phyloP scores from a whole-genome alignment of 495 filamentous ascomycete species.

The Penicillium psychrofluorescens region DNA sequence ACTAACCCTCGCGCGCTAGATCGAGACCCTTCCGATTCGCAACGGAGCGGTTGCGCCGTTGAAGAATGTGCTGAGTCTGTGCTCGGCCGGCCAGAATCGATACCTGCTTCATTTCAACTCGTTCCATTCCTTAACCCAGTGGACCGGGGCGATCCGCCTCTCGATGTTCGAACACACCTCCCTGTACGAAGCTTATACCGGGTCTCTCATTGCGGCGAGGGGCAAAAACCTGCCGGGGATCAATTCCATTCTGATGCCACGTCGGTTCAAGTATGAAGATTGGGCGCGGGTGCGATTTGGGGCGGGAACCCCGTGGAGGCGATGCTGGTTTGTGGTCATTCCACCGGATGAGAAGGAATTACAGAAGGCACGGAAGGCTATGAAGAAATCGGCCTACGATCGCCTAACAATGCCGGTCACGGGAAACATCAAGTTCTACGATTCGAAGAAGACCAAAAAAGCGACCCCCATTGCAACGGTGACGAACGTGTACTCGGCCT shows the following conservation, averaged over 20 bases:
- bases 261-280: conserved; percentile 70
- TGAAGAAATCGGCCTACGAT: conserved; percentile 87
- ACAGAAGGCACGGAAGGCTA: conserved; percentile 70
- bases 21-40: conserved; percentile 81
- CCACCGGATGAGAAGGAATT: conserved; percentile 91
- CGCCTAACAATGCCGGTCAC: conserved; percentile 58
- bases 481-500: conserved; percentile 82
- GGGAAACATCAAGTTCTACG: conserved; percentile 91
- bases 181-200: conserved; percentile 93
- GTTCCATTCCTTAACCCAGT: conserved; percentile 85
- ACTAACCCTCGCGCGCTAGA: conserved; percentile 40
- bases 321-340: conserved; percentile 91
- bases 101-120: conserved; percentile 96
- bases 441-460: conserved; percentile 91
- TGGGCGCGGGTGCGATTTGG: conserved; percentile 96
- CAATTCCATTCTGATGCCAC: conserved; percentile 72
- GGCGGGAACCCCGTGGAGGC: conserved; percentile 90
- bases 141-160: conserved; percentile 91
- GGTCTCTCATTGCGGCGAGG: conserved; percentile 90
- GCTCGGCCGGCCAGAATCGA: conserved; percentile 89
- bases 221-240: conserved; percentile 85
- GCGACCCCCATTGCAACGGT: conserved; percentile 83
- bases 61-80: conserved; percentile 91
- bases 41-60: conserved; percentile 66
- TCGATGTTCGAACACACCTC: conserved; percentile 93